A percentile compares a stretch with the other conserved stretches of the same genome.
These are phyloP conservation scores for Fusarium falciforme DNA, from an alignment of 2,329 filamentous ascomycete genomes.

Conservation along the genomic window DNA sequence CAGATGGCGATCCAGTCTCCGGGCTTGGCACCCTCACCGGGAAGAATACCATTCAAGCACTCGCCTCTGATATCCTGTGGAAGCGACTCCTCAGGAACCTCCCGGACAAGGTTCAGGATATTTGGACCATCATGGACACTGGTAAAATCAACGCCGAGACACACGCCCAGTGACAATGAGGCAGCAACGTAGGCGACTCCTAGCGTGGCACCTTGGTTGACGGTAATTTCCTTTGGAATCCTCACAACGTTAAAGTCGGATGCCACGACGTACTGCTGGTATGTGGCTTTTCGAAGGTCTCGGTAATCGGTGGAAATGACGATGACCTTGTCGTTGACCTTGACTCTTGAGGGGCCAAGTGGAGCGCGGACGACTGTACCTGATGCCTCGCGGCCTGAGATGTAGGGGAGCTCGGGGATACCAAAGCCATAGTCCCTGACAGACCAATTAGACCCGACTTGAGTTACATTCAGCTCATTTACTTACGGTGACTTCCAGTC, in stretches of 20 bases:
- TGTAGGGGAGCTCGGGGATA: slow-evolving; percentile 74
- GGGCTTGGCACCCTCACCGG: slow-evolving; percentile 62
- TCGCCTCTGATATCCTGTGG: slow-evolving; percentile 72
- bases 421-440: slow-evolving; percentile 76
- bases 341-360: slow-evolving; percentile 58
- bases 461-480: accelerated
- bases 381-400: slow-evolving; percentile 76
- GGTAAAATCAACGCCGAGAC: slow-evolving; percentile 74
- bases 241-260: slow-evolving; percentile 73
- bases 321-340: slow-evolving; percentile 67
- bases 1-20: slow-evolving; percentile 81
- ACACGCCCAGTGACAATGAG: slow-evolving; percentile 73
- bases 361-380: slow-evolving; percentile 67
- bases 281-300: slow-evolving; percentile 77
- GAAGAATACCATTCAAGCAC: slow-evolving; percentile 66
- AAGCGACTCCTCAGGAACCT: slow-evolving; percentile 59
- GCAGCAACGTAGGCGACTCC: slow-evolving; percentile 80
- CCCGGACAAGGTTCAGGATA: slow-evolving; percentile 62
- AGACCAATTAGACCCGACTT: not conserved
- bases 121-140: slow-evolving; percentile 66
- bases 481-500: slow-evolving; percentile 80
- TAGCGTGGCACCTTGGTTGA: slow-evolving; percentile 69
- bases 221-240: slow-evolving; percentile 64
- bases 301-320: slow-evolving; percentile 81
- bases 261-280: slow-evolving; percentile 75